Percentiles rank a stretch among this genome's conserved stretches.
phyloP scores from a whole-genome alignment of 176 grass and related monocot species.

The Saccharum officinarum region DNA sequence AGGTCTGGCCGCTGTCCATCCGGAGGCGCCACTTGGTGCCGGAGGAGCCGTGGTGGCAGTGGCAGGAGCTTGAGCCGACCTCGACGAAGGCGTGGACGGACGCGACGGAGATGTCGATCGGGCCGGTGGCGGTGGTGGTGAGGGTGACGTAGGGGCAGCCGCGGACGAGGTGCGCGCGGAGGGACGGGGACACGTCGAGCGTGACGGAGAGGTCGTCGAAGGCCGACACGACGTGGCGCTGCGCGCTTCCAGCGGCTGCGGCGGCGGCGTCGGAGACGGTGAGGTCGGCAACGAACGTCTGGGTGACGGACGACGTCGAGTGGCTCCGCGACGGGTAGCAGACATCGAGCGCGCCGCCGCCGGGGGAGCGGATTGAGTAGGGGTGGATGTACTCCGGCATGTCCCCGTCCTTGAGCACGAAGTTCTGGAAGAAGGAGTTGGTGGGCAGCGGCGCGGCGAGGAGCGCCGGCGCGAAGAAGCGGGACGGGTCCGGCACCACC shows the following conservation, averaged over 20 bases:
- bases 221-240: slow-evolving; percentile 50
- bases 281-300: slow-evolving; percentile 83
- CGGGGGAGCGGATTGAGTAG: slow-evolving; percentile 63
- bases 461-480: slow-evolving; percentile 71
- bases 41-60: background rate
- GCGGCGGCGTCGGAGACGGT: slow-evolving; percentile 50
- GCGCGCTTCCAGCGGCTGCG: background rate
- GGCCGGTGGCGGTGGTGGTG: slow-evolving; percentile 29
- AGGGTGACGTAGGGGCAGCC: slow-evolving; percentile 80
- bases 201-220: slow-evolving; percentile 87
- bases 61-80: background rate
- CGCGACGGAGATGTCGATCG: slow-evolving; percentile 41
- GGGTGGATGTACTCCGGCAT: slow-evolving; percentile 97
- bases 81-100: background rate
- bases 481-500: slow-evolving; percentile 67
- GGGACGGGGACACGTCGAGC: slow-evolving; percentile 62
- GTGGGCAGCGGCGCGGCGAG: slow-evolving; percentile 79
- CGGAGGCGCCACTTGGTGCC: slow-evolving; percentile 72
- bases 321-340: slow-evolving; percentile 69
- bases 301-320: slow-evolving; percentile 58
- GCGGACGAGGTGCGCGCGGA: slow-evolving; percentile 73
- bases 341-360: slow-evolving; percentile 49
- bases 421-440: slow-evolving; percentile 98
- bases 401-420: slow-evolving; percentile 81
- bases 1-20: slow-evolving; percentile 87